phyloP scores from a whole-genome alignment of 495 filamentous ascomycete species.

The Aspergillus sclerotiicarbonarius region DNA sequence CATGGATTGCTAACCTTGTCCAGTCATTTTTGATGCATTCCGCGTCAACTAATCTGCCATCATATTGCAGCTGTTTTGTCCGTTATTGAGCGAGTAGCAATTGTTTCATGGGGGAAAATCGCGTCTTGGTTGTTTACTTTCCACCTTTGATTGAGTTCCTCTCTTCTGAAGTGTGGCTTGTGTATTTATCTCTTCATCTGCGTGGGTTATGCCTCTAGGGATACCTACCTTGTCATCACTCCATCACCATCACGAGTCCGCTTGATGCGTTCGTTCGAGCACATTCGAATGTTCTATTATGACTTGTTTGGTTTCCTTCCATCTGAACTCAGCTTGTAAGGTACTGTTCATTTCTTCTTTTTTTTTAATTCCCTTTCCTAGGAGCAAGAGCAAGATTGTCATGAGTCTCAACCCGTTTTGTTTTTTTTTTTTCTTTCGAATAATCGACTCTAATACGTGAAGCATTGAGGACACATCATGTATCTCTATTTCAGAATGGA shows the following conservation, averaged over 20 bases:
- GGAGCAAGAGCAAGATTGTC: slow-evolving; percentile 13
- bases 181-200: slow-evolving; percentile 8
- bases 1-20: background rate
- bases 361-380: background rate
- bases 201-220: background rate
- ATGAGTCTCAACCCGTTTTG: slow-evolving; percentile 5
- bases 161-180: slow-evolving; percentile 6
- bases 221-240: background rate
- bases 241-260: slow-evolving; percentile 3
- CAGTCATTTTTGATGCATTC: slow-evolving; percentile 50
- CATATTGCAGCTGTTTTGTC: slow-evolving; percentile 30
- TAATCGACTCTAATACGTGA: background rate
- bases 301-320: slow-evolving; percentile 5
- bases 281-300: slow-evolving; percentile 13
- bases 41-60: slow-evolving; percentile 39
- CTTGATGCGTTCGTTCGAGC: slow-evolving; percentile 10
- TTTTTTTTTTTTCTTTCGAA: background rate
- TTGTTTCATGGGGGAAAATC: slow-evolving; percentile 33
- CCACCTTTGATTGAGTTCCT: slow-evolving; percentile 10
- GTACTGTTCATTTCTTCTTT: slow-evolving; percentile 2
- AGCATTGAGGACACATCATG: slow-evolving; percentile 10
- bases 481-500: slow-evolving; percentile 16
- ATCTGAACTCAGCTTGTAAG: slow-evolving; percentile 6
- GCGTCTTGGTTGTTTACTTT: slow-evolving; percentile 18
- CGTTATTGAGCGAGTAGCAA: slow-evolving; percentile 42